Conservation (phyloP, 768 basidiomycete species). For the Tulasnella sp. region DNA sequence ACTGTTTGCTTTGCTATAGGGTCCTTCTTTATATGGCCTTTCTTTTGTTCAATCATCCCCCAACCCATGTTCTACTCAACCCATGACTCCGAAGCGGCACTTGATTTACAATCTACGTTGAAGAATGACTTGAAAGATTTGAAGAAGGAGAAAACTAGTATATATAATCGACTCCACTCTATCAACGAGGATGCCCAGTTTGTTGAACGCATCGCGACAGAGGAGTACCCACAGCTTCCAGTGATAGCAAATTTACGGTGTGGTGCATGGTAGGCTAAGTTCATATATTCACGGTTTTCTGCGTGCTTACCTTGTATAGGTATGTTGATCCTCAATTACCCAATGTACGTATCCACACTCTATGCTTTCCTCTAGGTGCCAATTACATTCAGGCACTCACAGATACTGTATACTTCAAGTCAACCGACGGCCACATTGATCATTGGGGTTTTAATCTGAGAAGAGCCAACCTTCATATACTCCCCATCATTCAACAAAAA, state of each 20-base stretch:
- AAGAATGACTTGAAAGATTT: conserved; percentile 6
- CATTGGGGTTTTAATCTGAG: conserved; percentile 80
- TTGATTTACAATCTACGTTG: background rate
- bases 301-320: background rate
- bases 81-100: too few species aligned
- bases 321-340: conserved; percentile 17
- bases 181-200: conserved; percentile 66
- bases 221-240: conserved; percentile 38
- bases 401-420: conserved; percentile 69
- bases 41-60: too few species aligned
- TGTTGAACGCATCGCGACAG: conserved; percentile 38
- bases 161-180: conserved; percentile 81
- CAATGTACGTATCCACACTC: conserved; percentile 23
- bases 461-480: conserved; percentile 69
- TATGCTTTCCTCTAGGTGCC: conserved; percentile 4
- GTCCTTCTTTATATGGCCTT: too few species aligned
- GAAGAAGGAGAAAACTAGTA: conserved; percentile 31
- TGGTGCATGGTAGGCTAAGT: conserved; percentile 86
- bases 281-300: conserved; percentile 32
- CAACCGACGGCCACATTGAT: conserved; percentile 74
- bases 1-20: too few species aligned
- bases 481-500: conserved; percentile 40
- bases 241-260: conserved; percentile 80
- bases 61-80: too few species aligned
- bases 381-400: conserved; percentile 15